Evolutionary conservation across 2,329 filamentous ascomycete species (phyloP).

Genomic region (Beauveria caledonica): DNA sequence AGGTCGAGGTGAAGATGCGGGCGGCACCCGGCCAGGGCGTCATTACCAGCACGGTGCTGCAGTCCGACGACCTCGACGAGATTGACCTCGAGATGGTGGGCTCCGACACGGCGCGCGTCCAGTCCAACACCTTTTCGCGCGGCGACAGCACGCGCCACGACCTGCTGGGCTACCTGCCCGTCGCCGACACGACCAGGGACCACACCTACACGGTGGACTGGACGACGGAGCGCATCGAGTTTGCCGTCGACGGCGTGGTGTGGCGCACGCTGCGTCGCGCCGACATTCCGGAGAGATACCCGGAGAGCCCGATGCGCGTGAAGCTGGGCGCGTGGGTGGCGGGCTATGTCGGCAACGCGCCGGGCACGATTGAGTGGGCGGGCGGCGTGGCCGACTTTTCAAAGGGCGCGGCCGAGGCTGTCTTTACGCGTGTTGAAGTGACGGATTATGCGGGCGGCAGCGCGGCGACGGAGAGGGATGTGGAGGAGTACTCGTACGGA

Average conservation of each 20-base stretch:
- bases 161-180: conserved; percentile 49
- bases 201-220: conserved; percentile 65
- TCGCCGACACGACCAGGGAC: conserved; percentile 37
- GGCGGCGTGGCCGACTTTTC: conserved; percentile 47
- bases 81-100: conserved; percentile 83
- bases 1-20: conserved; percentile 61
- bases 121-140: conserved; percentile 77
- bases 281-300: conserved; percentile 53
- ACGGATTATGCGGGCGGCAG: conserved; percentile 35
- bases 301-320: conserved; percentile 66
- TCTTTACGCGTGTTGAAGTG: conserved; percentile 37
- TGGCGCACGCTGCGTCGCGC: conserved; percentile 54
- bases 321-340: conserved; percentile 62
- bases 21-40: conserved; percentile 66
- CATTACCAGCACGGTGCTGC: conserved; percentile 66
- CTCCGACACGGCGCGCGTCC: conserved; percentile 57
- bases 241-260: conserved; percentile 53
- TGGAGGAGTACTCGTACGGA: conserved; percentile 33
- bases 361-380: conserved; percentile 65
- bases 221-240: conserved; percentile 54
- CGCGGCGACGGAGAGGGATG: conserved; percentile 21
- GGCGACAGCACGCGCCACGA: conserved; percentile 59
- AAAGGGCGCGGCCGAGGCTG: conserved; percentile 34
- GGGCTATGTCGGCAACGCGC: conserved; percentile 46
- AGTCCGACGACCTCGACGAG: conserved; percentile 71